These are phyloP conservation scores for Pseudophaeomoniella oleicola DNA, from an alignment of 2,329 filamentous ascomycete genomes.

Conservation along the genomic window DNA sequence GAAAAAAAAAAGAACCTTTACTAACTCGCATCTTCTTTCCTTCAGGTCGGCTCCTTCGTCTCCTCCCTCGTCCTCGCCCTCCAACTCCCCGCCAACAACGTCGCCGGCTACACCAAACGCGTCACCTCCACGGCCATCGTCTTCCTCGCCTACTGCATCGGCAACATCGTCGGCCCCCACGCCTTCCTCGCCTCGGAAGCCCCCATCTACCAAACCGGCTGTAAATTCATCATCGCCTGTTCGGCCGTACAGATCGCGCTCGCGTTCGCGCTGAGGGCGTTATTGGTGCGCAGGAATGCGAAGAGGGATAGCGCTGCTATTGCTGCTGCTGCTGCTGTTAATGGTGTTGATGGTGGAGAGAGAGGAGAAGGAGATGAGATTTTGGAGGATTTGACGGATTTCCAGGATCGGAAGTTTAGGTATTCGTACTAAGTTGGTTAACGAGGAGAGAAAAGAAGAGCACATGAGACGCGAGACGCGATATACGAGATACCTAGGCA, in stretches of 20 bases:
- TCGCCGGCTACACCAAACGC: conserved; percentile 34
- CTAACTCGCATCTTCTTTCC: not conserved
- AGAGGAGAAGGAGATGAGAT: not conserved
- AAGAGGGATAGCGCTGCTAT: not conserved
- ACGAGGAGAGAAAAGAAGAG: no score
- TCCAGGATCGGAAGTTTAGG: not conserved
- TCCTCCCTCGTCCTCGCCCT: not conserved
- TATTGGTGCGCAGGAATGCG: not conserved
- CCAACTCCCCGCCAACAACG: conserved; percentile 16
- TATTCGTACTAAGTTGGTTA: not conserved
- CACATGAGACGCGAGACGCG: no score
- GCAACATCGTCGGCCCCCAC: conserved; percentile 31
- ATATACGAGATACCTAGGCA: no score
- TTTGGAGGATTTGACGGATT: not conserved
- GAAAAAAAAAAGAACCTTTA: no score
- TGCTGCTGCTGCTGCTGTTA: not conserved
- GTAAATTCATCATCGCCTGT: conserved; percentile 13
- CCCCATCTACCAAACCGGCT: conserved; percentile 18
- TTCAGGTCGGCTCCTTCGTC: not conserved
- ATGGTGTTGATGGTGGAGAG: not conserved
- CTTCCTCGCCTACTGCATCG: conserved; percentile 27
- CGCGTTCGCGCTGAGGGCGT: not conserved
- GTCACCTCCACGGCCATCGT: conserved; percentile 30
- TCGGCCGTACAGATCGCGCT: not conserved
- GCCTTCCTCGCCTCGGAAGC: conserved; percentile 26